Conservation (phyloP, 441 rosid genomes). For the Flueggea neowawraea region DNA sequence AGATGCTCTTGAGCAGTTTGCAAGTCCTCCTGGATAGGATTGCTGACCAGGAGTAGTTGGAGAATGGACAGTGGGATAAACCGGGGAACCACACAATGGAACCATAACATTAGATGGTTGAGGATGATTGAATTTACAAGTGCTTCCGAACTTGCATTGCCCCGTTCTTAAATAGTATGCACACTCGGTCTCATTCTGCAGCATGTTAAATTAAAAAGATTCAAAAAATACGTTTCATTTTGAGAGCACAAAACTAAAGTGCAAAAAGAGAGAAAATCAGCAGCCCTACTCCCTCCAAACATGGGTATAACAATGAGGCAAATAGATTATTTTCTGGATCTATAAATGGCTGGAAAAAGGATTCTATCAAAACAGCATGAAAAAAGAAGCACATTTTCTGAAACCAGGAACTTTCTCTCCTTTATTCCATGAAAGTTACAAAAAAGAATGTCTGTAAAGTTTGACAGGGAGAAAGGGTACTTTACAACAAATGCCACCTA, state of each 20-base stretch:
- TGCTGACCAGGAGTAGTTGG: constrained; percentile 78
- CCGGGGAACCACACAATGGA: constrained; percentile 66
- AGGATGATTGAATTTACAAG: constrained; percentile 99
- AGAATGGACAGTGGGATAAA: constrained; percentile 69
- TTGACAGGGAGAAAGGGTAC: no score
- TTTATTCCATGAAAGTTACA: no score
- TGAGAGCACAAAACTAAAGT: neutral
- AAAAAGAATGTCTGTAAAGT: no score
- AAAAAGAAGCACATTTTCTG: no score
- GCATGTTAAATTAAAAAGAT: neutral
- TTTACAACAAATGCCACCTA: no score
- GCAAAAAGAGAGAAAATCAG: neutral
- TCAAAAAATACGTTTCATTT: neutral
- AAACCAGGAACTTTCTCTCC: no score
- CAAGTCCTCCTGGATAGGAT: constrained; percentile 67
- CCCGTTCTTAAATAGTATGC: constrained; percentile 96
- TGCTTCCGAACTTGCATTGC: constrained; percentile 90
- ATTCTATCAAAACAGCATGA: no score
- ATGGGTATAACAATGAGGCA: no score
- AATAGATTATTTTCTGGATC: no score
- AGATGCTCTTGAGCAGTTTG: constrained; percentile 91
- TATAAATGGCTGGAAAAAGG: no score
- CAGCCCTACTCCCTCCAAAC: neutral
- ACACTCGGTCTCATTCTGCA: constrained; percentile 89
- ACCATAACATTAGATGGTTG: constrained; percentile 88